Conservation (phyloP, 352 stramenopile species). For the Peronosclerospora sorghi region DNA sequence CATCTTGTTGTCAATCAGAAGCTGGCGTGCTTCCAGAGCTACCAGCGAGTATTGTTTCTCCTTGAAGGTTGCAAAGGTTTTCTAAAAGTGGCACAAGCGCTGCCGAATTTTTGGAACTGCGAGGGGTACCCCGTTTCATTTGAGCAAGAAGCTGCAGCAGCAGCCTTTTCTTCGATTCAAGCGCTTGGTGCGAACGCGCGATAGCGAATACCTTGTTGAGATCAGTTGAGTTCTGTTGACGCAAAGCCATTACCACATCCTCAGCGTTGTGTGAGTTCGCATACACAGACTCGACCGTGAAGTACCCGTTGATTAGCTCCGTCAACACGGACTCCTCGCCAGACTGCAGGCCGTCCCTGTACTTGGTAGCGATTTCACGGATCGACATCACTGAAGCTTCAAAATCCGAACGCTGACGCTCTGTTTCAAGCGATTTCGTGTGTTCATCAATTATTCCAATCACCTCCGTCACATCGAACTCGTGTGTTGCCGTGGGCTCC, state of each 20-base stretch:
- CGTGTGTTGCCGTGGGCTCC: slow-evolving; percentile 5
- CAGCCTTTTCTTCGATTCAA: slow-evolving; percentile 54
- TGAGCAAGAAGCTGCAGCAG: not conserved
- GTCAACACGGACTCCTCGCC: slow-evolving; percentile 51
- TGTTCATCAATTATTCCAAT: slow-evolving; percentile 48
- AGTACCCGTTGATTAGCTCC: slow-evolving; percentile 77
- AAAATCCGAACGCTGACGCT: slow-evolving; percentile 56
- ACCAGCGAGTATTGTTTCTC: slow-evolving; percentile 27
- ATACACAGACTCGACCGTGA: slow-evolving; percentile 63
- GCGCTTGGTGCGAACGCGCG: slow-evolving; percentile 85
- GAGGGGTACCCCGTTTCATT: not conserved
- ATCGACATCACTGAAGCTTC: slow-evolving; percentile 58
- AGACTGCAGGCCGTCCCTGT: slow-evolving; percentile 59
- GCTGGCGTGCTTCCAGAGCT: slow-evolving; percentile 18
- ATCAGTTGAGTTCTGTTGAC: slow-evolving; percentile 86
- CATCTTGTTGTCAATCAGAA: slow-evolving; percentile 95
- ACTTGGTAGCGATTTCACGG: slow-evolving; percentile 64
- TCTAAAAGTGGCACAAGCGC: slow-evolving; percentile 79
- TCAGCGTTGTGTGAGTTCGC: slow-evolving; percentile 52
- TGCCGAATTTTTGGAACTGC: slow-evolving; percentile 4
- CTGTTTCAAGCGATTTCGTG: slow-evolving; percentile 42
- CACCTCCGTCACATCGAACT: slow-evolving; percentile 27
- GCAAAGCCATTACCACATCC: slow-evolving; percentile 29
- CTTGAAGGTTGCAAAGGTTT: slow-evolving; percentile 77
- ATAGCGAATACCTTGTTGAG: slow-evolving; percentile 78